Evolutionary conservation across 2,329 filamentous ascomycete genomes (phyloP), one percentile per base, ranked within the genome.

Genomic region (Biscogniauxia sp.): DNA sequence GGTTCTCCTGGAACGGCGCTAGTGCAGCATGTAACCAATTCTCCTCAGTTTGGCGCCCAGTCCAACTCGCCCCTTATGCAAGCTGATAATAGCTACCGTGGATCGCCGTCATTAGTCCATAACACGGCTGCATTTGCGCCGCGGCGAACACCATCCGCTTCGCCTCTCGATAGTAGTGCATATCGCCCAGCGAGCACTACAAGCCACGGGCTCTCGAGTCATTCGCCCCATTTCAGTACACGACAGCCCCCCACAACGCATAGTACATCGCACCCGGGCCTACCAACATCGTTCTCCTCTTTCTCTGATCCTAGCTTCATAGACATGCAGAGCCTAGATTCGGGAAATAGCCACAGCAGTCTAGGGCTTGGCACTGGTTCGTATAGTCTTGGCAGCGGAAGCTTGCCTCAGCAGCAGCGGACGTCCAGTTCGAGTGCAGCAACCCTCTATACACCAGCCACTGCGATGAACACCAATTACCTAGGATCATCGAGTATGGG

Each of bases 31-130:
- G 69, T 72, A 52, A 70, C 71, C 37, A 73, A 73, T 60, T 73
- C 72, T 53, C 72, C 72, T 19, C 72, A 73, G 53, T 73, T 73
- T 51, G 67, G 68, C 23, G 64, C 69, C 3, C 72, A 74, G 56
- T 72, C 68, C 19, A 73, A 73, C 61, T 73, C 72, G 2, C 72
- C 72, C 32, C 64, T 74, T 9, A 67, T 73, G 66, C 71, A 72
- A 55, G 62, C 69, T 5, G 72, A 74, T 37, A 70, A 60, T 59
- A 69, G 67, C 49, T 74, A 73, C 54, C 70, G 71, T 53, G 68
- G 66, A 51, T 74, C 72, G 6, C 72, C 72, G 13, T 73, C 71
- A 5, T 55, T 73, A n/a, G 66, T 71, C 6, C 71, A 73, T 45
- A 69, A 53, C 20, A 71, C 58, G 32, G 50, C 66, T n/a, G 63